These are phyloP conservation scores for Rhodotorula toruloides DNA, from an alignment of 768 basidiomycete species.

Conservation along the genomic window DNA sequence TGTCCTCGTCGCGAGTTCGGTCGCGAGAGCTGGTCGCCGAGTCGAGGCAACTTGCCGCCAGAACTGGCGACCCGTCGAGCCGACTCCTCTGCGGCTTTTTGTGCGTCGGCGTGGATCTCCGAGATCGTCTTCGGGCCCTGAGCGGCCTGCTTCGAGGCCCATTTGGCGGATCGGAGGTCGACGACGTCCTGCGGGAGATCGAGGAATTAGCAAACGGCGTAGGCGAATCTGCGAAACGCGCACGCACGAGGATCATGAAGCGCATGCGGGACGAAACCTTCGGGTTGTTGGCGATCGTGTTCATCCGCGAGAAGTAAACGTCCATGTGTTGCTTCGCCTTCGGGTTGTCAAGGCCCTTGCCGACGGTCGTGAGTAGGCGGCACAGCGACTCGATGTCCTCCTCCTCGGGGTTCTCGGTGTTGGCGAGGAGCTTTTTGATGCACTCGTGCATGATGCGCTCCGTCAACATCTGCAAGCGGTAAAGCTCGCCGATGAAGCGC, in stretches of 20 bases:
- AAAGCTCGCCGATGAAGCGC: conserved; percentile 96
- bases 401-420: conserved; percentile 92
- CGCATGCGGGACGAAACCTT: conserved; percentile 81
- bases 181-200: conserved; percentile 71
- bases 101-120: conserved; percentile 75
- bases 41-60: conserved; percentile 44
- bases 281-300: conserved; percentile 65
- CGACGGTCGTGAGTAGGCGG: conserved; percentile 85
- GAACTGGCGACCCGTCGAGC: conserved; percentile 58
- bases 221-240: background rate
- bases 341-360: conserved; percentile 68
- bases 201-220: no score
- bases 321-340: conserved; percentile 67
- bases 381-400: conserved; percentile 96
- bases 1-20: conserved; percentile 85
- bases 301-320: conserved; percentile 88
- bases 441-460: conserved; percentile 99
- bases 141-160: conserved; percentile 66
- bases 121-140: conserved; percentile 82
- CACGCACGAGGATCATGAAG: conserved; percentile 85
- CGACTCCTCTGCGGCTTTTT: conserved; percentile 64
- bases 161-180: conserved; percentile 76
- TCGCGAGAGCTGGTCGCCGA: conserved; percentile 59
- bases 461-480: conserved; percentile 97
- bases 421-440: conserved; percentile 87